These are phyloP conservation scores for Botrytis deweyae DNA, from an alignment of 2,329 filamentous ascomycete genomes.

Conservation along the genomic window DNA sequence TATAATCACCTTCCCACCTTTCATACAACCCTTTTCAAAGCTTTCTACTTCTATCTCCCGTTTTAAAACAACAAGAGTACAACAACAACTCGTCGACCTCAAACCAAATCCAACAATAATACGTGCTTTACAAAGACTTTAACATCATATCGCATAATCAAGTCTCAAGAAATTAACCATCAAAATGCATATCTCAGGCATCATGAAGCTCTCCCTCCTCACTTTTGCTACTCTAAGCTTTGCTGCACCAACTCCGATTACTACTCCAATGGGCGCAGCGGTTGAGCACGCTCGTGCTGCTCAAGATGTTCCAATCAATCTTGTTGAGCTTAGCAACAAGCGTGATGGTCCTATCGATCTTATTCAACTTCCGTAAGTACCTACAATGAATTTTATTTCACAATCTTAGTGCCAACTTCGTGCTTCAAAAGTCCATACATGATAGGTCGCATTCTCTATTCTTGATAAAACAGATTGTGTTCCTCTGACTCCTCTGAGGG, in stretches of 20 bases:
- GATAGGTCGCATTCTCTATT: neutral
- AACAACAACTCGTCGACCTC: neutral
- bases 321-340: neutral
- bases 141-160: neutral
- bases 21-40: neutral
- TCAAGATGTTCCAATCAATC: neutral
- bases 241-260: neutral
- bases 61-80: neutral
- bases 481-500: neutral
- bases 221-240: neutral
- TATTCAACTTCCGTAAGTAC: neutral
- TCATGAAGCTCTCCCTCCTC: constrained; percentile 5
- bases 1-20: neutral
- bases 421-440: neutral
- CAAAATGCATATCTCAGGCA: neutral
- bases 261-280: neutral
- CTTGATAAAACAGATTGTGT: neutral
- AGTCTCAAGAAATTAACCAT: neutral
- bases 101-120: neutral
- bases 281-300: neutral
- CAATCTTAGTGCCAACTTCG: neutral
- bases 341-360: neutral
- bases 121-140: neutral
- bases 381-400: neutral
- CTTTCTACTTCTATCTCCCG: neutral